phyloP scores from a whole-genome alignment of 2,329 filamentous ascomycete genomes.

The Aspergillus calidoustus region DNA sequence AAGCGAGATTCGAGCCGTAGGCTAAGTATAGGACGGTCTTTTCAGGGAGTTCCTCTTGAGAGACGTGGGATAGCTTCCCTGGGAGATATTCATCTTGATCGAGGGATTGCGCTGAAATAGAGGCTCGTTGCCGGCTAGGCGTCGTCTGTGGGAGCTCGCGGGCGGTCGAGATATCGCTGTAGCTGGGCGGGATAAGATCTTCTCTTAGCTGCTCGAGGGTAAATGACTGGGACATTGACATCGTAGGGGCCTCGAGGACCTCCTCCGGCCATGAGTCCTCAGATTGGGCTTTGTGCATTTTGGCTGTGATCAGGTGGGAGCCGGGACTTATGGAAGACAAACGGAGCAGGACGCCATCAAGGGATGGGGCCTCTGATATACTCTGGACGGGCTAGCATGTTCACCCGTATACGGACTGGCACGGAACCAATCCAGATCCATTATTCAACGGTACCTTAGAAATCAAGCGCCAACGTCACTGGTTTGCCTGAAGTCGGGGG shows the following conservation, averaged over 20 bases:
- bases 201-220: constrained; percentile 22
- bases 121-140: constrained; percentile 26
- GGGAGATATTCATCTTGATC: constrained; percentile 30
- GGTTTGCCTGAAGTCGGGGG: not conserved
- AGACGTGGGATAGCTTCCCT: constrained; percentile 20
- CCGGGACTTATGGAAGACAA: not conserved
- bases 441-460: not conserved
- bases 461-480: constrained; percentile 7
- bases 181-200: constrained; percentile 3
- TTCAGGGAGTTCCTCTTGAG: constrained; percentile 16
- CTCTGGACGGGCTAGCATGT: not conserved
- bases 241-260: not conserved
- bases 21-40: constrained; percentile 77
- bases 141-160: constrained; percentile 26
- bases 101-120: constrained; percentile 29
- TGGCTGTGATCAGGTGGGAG: no score
- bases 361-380: not conserved
- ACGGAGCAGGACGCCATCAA: not conserved
- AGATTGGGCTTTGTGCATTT: constrained; percentile 1
- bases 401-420: not conserved
- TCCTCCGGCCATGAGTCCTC: not conserved
- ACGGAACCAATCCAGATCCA: not conserved
- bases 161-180: not conserved
- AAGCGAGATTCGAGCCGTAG: constrained; percentile 87
- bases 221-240: constrained; percentile 10